Evolutionary conservation across 2,329 filamentous ascomycete species (phyloP).

Genomic region (Cryphonectria naterciae): DNA sequence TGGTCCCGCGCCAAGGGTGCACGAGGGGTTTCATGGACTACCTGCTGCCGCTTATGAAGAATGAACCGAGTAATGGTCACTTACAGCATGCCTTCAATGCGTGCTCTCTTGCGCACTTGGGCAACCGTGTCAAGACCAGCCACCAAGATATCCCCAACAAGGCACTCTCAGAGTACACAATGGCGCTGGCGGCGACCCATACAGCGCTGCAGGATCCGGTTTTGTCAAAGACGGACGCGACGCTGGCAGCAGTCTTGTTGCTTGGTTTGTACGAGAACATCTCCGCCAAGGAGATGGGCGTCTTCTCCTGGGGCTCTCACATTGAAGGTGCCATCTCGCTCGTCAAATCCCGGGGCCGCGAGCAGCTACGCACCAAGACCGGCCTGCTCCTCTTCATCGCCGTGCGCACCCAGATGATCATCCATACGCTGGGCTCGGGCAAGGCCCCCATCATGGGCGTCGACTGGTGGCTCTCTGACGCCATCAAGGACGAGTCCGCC

Average conservation of each 20-base stretch:
- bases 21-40: slow-evolving; percentile 63
- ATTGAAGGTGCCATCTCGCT: slow-evolving; percentile 67
- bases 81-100: slow-evolving; percentile 62
- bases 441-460: slow-evolving; percentile 57
- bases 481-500: slow-evolving; percentile 53
- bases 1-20: slow-evolving; percentile 54
- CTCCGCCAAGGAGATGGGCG: slow-evolving; percentile 56
- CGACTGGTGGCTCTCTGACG: slow-evolving; percentile 63
- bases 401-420: slow-evolving; percentile 65
- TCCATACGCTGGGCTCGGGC: slow-evolving; percentile 59
- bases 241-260: slow-evolving; percentile 62
- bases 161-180: slow-evolving; percentile 58
- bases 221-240: slow-evolving; percentile 57
- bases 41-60: slow-evolving; percentile 58
- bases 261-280: slow-evolving; percentile 66
- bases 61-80: slow-evolving; percentile 48
- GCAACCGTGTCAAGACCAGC: slow-evolving; percentile 50
- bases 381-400: slow-evolving; percentile 62
- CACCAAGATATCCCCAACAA: slow-evolving; percentile 41
- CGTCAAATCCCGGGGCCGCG: slow-evolving; percentile 60
- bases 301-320: slow-evolving; percentile 65
- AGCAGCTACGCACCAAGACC: slow-evolving; percentile 56
- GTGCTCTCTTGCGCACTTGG: slow-evolving; percentile 60
- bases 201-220: slow-evolving; percentile 55
- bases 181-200: slow-evolving; percentile 58